Evolutionary conservation across 2,329 filamentous ascomycete species (phyloP), one percentile per base, ranked within the genome.

Genomic region (Phialophora macrospora): DNA sequence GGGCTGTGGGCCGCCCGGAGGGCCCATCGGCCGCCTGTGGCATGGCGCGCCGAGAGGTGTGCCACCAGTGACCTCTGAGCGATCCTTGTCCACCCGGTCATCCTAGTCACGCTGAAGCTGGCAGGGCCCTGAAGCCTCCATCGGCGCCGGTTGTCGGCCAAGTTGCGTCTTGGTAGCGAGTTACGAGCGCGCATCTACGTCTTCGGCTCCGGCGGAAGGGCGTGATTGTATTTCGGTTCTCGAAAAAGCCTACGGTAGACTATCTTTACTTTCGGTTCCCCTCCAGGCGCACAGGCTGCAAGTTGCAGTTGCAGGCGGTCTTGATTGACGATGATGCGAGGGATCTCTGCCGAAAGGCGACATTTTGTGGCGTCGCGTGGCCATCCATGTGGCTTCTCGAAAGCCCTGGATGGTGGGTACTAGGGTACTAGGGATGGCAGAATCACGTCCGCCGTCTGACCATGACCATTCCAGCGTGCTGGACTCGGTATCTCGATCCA

Each of bases 301-400:
- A n/a, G 38, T n/a, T 44, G 17, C 38, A 44, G 17, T n/a, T n/a
- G 38, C 14, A n/a, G 38, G 38, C n/a, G 2, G 14, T 44, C 32
- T 44, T 44, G 38, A n/a, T 44, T 26, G 48, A 44, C 17, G 3
- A 22, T 12, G 14, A 7, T 12, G 17, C 26, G 2, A 44, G 9
- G 28, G 24, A 9, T 32, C 44, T 11, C 34, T 49, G 4, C 41
- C 30, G 26, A 28, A 2, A 51, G 46, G 48, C 58, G 46, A 60
- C 28, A 60, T 60, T 52, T 54, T n/a, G 58, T 60, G 58, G 60
- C 54, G 60, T 55, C 60, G 60, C 34, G 26, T 49, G 52, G 52
- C 12, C 30, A 56, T 57, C 54, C 58, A 60, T 60, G 46, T 60
- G 58, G 58, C 58, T 52, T 60, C 46, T 52, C 28, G 20, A 28